A percentile compares a stretch with the other conserved stretches of the same genome.
Conservation (phyloP, 495 filamentous ascomycete species). For the Beverwykella pulmonaria region DNA sequence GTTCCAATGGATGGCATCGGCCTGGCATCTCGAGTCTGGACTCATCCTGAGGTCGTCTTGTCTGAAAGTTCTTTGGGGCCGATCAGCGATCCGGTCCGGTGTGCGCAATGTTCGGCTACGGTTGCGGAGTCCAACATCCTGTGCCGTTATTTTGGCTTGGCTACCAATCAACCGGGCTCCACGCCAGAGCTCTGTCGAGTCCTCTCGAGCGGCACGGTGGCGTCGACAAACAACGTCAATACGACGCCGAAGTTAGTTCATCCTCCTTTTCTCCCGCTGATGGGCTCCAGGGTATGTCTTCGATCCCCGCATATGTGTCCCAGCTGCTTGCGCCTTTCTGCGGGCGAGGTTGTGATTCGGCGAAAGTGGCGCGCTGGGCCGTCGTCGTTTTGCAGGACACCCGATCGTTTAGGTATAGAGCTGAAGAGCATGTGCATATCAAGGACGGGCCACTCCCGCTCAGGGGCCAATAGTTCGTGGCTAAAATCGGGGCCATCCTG, state of each 20-base stretch:
- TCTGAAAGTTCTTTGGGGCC: background rate
- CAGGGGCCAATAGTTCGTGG: slow-evolving; percentile 25
- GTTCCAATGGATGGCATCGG: background rate
- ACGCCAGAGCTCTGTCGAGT: background rate
- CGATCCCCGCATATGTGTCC: background rate
- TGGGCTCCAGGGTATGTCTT: background rate
- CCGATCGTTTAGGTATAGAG: slow-evolving; percentile 6
- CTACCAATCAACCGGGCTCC: background rate
- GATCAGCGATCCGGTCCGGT: background rate
- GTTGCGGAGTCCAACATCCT: slow-evolving; percentile 2
- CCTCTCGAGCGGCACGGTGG: background rate
- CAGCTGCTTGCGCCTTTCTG: background rate
- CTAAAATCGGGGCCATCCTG: slow-evolving; percentile 9
- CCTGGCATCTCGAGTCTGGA: too few relatives aligned
- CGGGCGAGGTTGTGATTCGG: background rate
- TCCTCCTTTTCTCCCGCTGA: background rate
- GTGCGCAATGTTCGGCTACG: slow-evolving; percentile 13
- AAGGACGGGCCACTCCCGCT: slow-evolving; percentile 11
- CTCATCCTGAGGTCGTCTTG: background rate
- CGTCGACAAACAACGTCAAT: background rate
- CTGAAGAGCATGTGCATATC: slow-evolving; percentile 5
- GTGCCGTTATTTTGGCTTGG: slow-evolving; percentile 6
- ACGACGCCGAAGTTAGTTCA: background rate
- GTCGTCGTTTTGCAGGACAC: slow-evolving; percentile 7
- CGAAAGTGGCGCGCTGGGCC: background rate